Percentiles rank a stretch among this genome's conserved stretches.
Evolutionary conservation across 108 stramenopile genomes (phyloP).

Genomic region (Seminavis robusta): DNA sequence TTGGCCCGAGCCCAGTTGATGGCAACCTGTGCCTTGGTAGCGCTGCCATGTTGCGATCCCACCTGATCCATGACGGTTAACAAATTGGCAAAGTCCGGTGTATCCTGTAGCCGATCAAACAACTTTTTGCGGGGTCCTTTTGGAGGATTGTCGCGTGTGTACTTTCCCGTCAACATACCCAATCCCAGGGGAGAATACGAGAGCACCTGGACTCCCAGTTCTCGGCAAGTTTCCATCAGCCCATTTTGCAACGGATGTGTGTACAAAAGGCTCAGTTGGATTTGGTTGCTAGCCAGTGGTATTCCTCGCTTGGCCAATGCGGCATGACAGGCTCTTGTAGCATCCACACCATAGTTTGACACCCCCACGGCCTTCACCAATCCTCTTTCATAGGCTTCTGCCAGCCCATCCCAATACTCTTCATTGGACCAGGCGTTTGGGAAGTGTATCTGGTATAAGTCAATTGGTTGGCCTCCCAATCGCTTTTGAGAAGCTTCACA

Average conservation of each 20-base stretch:
- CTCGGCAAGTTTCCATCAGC: slow-evolving; percentile 55
- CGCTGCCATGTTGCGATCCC: slow-evolving; percentile 28
- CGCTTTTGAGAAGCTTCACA: slow-evolving; percentile 66
- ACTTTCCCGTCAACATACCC: slow-evolving; percentile 69
- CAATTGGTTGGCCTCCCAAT: slow-evolving; percentile 62
- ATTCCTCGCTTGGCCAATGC: slow-evolving; percentile 58
- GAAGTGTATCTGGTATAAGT: slow-evolving; percentile 87
- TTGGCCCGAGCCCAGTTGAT: slow-evolving; percentile 68
- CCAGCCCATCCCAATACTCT: slow-evolving; percentile 79
- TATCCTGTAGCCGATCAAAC: slow-evolving; percentile 35
- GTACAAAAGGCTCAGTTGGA: slow-evolving; percentile 62
- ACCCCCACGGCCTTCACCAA: slow-evolving; percentile 67
- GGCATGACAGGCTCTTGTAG: slow-evolving; percentile 50
- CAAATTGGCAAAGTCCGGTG: slow-evolving; percentile 33
- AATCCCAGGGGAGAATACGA: slow-evolving; percentile 67
- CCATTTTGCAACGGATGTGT: slow-evolving; percentile 58
- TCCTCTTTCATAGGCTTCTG: slow-evolving; percentile 56
- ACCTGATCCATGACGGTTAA: slow-evolving; percentile 38
- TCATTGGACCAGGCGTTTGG: slow-evolving; percentile 66
- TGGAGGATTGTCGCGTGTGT: slow-evolving; percentile 25
- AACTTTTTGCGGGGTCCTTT: slow-evolving; percentile 52
- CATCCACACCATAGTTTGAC: slow-evolving; percentile 71
- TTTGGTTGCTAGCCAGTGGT: slow-evolving; percentile 61
- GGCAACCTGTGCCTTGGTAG: slow-evolving; percentile 47
- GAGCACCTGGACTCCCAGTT: slow-evolving; percentile 59